Conservation (phyloP, 2,329 filamentous ascomycete species). For the Trichoderma cornu-damae region DNA sequence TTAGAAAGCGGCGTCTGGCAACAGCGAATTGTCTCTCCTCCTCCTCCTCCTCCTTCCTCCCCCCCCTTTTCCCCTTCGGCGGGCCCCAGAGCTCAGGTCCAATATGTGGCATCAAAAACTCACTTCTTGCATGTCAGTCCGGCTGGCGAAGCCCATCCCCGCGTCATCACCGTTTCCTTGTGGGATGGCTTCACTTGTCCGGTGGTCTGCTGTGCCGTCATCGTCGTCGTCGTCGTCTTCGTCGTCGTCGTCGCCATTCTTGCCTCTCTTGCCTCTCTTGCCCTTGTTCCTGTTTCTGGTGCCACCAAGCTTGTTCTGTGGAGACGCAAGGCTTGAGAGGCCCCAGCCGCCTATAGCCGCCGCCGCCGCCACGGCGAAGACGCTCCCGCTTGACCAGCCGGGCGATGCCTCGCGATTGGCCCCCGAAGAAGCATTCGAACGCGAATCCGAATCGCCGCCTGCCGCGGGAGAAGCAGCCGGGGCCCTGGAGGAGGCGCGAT, state of each 20-base stretch:
- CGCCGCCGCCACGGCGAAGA: slow-evolving; percentile 36
- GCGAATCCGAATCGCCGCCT: not conserved
- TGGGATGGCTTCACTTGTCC: not conserved
- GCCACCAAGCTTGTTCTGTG: not conserved
- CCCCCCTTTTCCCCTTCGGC: too few relatives aligned
- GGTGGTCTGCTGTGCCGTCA: not conserved
- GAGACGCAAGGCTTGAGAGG: slow-evolving; percentile 31
- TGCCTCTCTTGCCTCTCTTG: not conserved
- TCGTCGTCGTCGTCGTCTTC: not conserved
- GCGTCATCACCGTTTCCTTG: slow-evolving; percentile 19
- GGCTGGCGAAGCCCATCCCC: slow-evolving; percentile 36
- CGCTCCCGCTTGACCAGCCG: slow-evolving; percentile 31
- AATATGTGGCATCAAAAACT: not conserved
- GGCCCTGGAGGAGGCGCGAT: not conserved
- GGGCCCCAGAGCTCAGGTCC: not conserved
- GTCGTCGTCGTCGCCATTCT: not conserved
- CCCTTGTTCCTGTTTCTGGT: not conserved
- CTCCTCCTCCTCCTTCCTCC: too few relatives aligned
- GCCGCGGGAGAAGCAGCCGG: not conserved
- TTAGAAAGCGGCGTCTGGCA: not conserved
- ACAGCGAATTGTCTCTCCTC: too few relatives aligned
- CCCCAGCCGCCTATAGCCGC: slow-evolving; percentile 41
- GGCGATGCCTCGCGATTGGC: slow-evolving; percentile 1
- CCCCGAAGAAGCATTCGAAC: not conserved
- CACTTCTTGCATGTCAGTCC: slow-evolving; percentile 41